Conservation (phyloP, 2,329 filamentous ascomycete genomes). For the Neopestalotiopsis sp. region DNA sequence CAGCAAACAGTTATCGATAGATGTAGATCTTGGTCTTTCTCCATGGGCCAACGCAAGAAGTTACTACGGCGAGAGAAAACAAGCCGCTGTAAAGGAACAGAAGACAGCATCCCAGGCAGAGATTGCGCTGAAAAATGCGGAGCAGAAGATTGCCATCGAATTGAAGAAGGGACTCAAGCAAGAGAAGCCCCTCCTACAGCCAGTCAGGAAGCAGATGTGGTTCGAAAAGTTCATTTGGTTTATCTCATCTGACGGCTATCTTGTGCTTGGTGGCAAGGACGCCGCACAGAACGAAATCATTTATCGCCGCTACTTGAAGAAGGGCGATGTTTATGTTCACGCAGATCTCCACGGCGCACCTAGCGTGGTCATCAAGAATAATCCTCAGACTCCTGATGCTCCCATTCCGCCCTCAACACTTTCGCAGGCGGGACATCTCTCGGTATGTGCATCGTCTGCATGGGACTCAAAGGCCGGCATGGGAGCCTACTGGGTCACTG, state of each 20-base stretch:
- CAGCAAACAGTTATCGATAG: conserved; percentile 70
- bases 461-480: conserved; percentile 98
- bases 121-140: conserved; percentile 85
- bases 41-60: conserved; percentile 90
- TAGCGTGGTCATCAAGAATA: conserved; percentile 91
- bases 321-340: conserved; percentile 90
- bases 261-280: conserved; percentile 89
- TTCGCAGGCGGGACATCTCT: conserved; percentile 85
- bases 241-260: conserved; percentile 91
- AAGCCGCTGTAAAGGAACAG: conserved; percentile 83
- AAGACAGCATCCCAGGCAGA: conserved; percentile 84
- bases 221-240: conserved; percentile 98
- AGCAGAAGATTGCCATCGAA: conserved; percentile 85
- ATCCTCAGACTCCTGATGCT: conserved; percentile 74
- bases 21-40: conserved; percentile 82
- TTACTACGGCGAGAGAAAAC: conserved; percentile 90
- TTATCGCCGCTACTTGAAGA: conserved; percentile 85
- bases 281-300: conserved; percentile 88
- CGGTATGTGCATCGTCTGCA: conserved; percentile 83
- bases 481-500: conserved; percentile 94
- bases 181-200: conserved; percentile 86
- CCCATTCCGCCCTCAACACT: conserved; percentile 92
- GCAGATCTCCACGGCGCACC: conserved; percentile 86
- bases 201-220: conserved; percentile 85
- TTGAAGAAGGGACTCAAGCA: conserved; percentile 88